Evolutionary conservation across 176 grass and related monocot species (phyloP), one percentile per base, ranked within the genome.

Genomic region (Lolium rigidum): DNA sequence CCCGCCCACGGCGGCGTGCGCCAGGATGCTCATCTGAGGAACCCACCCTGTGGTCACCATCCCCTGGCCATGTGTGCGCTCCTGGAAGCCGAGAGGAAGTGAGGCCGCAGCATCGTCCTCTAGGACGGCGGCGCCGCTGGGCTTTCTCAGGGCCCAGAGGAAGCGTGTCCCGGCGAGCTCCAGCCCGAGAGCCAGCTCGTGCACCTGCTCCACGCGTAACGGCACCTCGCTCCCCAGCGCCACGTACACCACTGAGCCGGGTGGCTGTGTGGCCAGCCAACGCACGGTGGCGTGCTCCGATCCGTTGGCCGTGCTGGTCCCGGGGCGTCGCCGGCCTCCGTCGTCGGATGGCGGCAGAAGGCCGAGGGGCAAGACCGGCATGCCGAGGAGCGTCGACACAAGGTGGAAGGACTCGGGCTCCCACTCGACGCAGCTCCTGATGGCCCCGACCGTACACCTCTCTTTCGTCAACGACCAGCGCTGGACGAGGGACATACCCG

Each of bases 181-280:
- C 43, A 73, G 43, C 41, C 70, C 70, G 70, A 73, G 43, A 8
- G 70, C 70, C 1, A 73, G 70, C 70, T 73, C 70, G 11, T 14
- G 70, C n/a, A 73, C 70, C 43, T 73, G 70, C 70, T 48, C 70
- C 20, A 0, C 11, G 10, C 10, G 41, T 4, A 73, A n/a, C n/a
- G 70, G 70, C 10, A 73, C 70, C 20, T 73, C 70, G 70, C 70
- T 73, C 43, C 70, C 70, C 43, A 73, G 70, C 70, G 70, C 70
- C 20, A 73, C 70, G 44, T 74, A 74, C 21, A 74, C 0, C n/a
- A 74, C 70, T 11, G 44, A 74, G 0, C 12, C 43, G 11, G 43
- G 70, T 2, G n/a, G 12, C 70, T 74, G 70, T 1, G n/a, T 7
- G 11, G 49, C 70, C 70, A 74, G 70, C 70, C 70, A 74, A 0